These are phyloP conservation scores for Pseudoturritis turrita DNA, from an alignment of 345 rosid genomes.

Conservation along the genomic window DNA sequence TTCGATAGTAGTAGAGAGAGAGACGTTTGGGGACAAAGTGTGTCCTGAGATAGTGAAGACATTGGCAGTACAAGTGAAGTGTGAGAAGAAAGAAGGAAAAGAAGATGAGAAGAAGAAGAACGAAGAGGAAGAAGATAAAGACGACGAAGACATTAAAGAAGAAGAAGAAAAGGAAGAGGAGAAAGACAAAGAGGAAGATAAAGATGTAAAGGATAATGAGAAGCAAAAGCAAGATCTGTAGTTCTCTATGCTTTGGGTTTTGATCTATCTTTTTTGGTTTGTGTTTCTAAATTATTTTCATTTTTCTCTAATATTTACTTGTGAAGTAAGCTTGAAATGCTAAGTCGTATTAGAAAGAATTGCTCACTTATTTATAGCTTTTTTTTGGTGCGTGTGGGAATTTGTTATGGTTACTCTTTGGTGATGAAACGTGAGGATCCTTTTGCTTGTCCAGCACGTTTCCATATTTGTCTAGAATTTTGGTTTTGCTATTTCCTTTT, in stretches of 20 bases:
- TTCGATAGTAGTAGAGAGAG: slow-evolving; percentile 30
- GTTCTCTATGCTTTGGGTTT: not conserved
- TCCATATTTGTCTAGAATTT: too few relatives aligned
- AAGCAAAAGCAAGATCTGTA: not conserved
- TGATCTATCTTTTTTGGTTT: not conserved
- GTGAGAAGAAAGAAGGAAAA: slow-evolving; percentile 29
- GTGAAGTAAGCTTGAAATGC: not conserved
- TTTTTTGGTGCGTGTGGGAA: too few relatives aligned
- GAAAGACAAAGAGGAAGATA: not conserved
- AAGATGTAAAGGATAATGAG: not conserved
- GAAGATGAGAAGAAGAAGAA: not conserved
- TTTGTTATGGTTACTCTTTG: too few relatives aligned
- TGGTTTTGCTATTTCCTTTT: too few relatives aligned
- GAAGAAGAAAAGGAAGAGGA: not conserved
- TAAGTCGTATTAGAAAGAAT: too few relatives aligned
- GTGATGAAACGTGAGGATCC: too few relatives aligned
- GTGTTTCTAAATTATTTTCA: not conserved
- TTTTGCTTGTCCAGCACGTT: too few relatives aligned
- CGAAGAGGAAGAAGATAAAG: not conserved
- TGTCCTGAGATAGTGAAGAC: slow-evolving; percentile 43
- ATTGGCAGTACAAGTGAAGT: slow-evolving; percentile 62
- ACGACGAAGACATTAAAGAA: not conserved
- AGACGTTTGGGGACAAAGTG: slow-evolving; percentile 36
- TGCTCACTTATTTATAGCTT: too few relatives aligned
- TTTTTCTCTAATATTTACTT: not conserved